Evolutionary conservation across 2,329 filamentous ascomycete species (phyloP), one percentile per base, ranked within the genome.

Genomic region (Epicoccum nigrum): DNA sequence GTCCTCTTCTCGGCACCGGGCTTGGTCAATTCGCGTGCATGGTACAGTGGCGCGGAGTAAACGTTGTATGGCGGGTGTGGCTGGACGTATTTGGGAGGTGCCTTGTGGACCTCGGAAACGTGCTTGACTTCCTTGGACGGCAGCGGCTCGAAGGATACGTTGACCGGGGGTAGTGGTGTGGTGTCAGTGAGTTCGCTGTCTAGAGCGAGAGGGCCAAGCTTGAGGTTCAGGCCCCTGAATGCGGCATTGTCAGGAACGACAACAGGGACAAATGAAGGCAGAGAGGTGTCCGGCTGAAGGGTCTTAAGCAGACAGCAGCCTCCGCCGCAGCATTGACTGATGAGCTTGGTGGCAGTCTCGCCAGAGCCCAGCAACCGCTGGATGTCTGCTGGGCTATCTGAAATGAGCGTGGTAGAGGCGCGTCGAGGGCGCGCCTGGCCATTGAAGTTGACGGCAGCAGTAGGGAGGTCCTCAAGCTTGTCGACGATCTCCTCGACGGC

Each of bases 21-120:
- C 70, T 85, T 88, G 11, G 94, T 99, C 69, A 99, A 78, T 74
- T 96, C 92, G 48, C 94, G 87, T 2, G 91, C 85, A 64, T 86
- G 86, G 74, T 91, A 88, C 38, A 99, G 84, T 58, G 86, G 90
- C n/a, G 93, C 92, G 1, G 92, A 88, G 74, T 89, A 96, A 54
- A 97, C 92, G 60, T 93, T 82, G 74, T 96, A 94, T 0, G 94
- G 94, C 49, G 91, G 91, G 72, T 99, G 94, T 20, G 94, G 94
- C 71, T 96, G 91, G 45, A 99, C 92, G 67, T 92, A 99, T 52
- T 81, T 82, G 6, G 94, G 94, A 15, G 94, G 93, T 68, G 93
- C 88, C 46, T 76, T 76, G 54, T 79, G 68, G 41, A 79, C 78
- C 15, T 69, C 70, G 25, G 73, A 65, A 56, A 77, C 68, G 55